Percentiles rank a stretch among this genome's conserved stretches.
These are phyloP conservation scores for Xylaria sp. DNA, from an alignment of 2,329 filamentous ascomycete species.

Conservation along the genomic window DNA sequence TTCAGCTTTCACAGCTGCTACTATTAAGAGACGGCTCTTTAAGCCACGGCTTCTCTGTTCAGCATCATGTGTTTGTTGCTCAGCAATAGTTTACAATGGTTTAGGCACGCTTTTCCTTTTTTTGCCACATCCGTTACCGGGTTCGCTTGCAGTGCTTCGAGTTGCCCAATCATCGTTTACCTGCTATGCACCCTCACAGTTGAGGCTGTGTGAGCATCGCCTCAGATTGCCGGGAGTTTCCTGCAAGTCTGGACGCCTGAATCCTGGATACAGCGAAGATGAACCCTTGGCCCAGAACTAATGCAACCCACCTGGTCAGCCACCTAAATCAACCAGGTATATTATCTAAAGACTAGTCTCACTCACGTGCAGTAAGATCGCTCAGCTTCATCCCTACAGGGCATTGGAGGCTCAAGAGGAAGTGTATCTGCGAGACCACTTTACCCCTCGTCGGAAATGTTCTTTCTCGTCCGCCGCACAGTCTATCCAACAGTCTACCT, in stretches of 20 bases:
- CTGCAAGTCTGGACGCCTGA: slow-evolving; percentile 18
- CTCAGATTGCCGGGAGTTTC: slow-evolving; percentile 9
- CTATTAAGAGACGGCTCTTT: neutral
- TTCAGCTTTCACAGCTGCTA: neutral
- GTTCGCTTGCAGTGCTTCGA: slow-evolving; percentile 4
- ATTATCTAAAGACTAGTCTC: neutral
- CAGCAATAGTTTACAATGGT: too few relatives aligned
- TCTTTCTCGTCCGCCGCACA: neutral
- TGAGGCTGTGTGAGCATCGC: slow-evolving; percentile 23
- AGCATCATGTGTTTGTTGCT: neutral
- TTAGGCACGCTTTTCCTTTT: neutral
- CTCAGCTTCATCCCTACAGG: slow-evolving; percentile 1
- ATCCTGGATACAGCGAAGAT: slow-evolving; percentile 18
- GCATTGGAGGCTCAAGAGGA: slow-evolving; percentile 4
- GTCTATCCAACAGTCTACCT: neutral
- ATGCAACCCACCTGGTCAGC: slow-evolving; percentile 9
- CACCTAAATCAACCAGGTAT: neutral
- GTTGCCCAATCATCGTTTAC: slow-evolving; percentile 8
- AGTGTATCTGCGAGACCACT: neutral
- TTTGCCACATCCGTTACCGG: slow-evolving; percentile 13
- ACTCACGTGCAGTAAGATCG: neutral
- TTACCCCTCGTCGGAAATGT: slow-evolving; percentile 12
- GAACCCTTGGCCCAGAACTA: neutral
- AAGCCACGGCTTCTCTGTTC: neutral
- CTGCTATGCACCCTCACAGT: neutral